Conservation (phyloP, 1,284 basidiomycete species). For the Xerocomus nothofagi region DNA sequence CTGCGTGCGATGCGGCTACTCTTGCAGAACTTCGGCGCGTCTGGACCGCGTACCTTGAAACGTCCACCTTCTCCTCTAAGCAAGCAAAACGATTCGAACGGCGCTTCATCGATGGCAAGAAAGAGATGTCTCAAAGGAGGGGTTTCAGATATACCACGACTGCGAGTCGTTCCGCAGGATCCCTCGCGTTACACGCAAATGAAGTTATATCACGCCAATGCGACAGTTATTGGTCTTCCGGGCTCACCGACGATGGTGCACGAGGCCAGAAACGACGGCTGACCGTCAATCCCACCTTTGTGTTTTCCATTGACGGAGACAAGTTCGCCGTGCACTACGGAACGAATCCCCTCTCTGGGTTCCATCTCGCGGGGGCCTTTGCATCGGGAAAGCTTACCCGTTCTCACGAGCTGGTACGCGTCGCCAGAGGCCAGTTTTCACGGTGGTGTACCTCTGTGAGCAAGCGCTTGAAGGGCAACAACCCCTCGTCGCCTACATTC, state of each 20-base stretch:
- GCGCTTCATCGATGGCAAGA: conserved; percentile 14
- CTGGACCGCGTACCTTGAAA: conserved; percentile 42
- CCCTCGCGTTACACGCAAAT: conserved; percentile 26
- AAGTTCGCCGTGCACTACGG: conserved; percentile 48
- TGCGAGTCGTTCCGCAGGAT: conserved; percentile 41
- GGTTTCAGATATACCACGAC: background rate
- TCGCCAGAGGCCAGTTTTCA: conserved; percentile 25
- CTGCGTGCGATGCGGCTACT: conserved; percentile 40
- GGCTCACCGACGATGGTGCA: conserved; percentile 36
- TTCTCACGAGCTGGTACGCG: conserved; percentile 5
- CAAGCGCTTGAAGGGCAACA: conserved; percentile 15
- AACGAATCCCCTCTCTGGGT: conserved; percentile 44
- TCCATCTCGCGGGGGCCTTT: conserved; percentile 46
- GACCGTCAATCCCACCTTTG: conserved; percentile 48
- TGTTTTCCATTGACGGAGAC: conserved; percentile 43
- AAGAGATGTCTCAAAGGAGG: background rate
- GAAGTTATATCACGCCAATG: conserved; percentile 26
- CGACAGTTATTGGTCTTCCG: conserved; percentile 43
- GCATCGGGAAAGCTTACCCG: conserved; percentile 10
- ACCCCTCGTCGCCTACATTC: conserved; percentile 15
- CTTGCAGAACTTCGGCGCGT: conserved; percentile 41
- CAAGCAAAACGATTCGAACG: conserved; percentile 23
- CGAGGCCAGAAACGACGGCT: conserved; percentile 22
- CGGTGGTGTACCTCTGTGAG: conserved; percentile 24
- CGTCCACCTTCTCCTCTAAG: conserved; percentile 6